phyloP scores from a whole-genome alignment of 257 asterid genomes.

The Voacanga thouarsii region DNA sequence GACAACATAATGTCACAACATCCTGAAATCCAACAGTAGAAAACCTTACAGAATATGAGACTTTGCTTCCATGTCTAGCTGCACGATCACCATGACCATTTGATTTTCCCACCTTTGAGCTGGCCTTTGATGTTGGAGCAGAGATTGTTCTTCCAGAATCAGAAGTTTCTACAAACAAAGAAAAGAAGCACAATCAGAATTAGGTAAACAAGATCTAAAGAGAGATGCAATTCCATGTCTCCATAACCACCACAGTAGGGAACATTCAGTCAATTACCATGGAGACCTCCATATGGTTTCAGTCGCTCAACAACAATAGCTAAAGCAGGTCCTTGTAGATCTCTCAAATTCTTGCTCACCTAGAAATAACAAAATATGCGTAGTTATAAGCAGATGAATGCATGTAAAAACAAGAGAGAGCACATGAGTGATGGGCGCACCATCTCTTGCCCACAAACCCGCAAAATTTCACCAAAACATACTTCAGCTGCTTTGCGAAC shows the following conservation, averaged over 20 bases:
- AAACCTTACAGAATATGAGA: slow-evolving; percentile 66
- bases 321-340: slow-evolving; percentile 94
- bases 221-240: background rate
- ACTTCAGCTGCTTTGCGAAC: slow-evolving; percentile 98
- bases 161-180: slow-evolving; percentile 46
- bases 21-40: slow-evolving; percentile 20
- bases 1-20: background rate
- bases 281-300: slow-evolving; percentile 60
- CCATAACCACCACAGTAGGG: slow-evolving; percentile 3
- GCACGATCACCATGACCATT: slow-evolving; percentile 65
- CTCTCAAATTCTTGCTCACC: slow-evolving; percentile 87
- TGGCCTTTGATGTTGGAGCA: slow-evolving; percentile 52
- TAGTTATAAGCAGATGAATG: slow-evolving; percentile 12
- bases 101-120: slow-evolving; percentile 64
- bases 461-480: slow-evolving; percentile 78
- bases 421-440: slow-evolving; percentile 35
- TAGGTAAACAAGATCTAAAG: background rate
- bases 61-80: slow-evolving; percentile 70
- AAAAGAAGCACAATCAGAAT: slow-evolving; percentile 18
- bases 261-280: slow-evolving; percentile 32
- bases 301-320: slow-evolving; percentile 85
- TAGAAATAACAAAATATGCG: slow-evolving; percentile 17
- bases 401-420: slow-evolving; percentile 6
- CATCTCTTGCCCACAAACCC: slow-evolving; percentile 93
- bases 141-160: slow-evolving; percentile 64